Base-by-base conservation (phyloP, 495 filamentous ascomycete genomes). In the Podospora anserina region DNA sequence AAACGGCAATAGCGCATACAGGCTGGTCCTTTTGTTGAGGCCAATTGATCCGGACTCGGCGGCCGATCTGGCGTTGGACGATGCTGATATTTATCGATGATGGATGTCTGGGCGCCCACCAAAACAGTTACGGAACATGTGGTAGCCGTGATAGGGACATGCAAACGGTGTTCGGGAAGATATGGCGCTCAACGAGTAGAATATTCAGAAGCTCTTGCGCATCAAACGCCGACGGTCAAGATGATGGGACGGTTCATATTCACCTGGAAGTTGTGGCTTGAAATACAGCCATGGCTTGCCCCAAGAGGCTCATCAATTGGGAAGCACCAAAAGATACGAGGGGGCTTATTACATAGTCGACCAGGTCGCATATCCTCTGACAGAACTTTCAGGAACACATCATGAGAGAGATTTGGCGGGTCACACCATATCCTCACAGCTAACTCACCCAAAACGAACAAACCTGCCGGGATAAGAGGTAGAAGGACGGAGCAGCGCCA, bases 1-100 rank as follows among this genome's bases (percentile, higher is more conserved):
- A 59, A 98, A 97, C 74, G 96, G 96, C 11, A 98, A 93, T 77
- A 95, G 92, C 57, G 96, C 96, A 1, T 98, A 93, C 78, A 83
- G 96, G 53, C 81, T 99, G 15, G 86, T 97, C 23, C 79, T 99
- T 58, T 90, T 93, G 66, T 80, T 99, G 64, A 96, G 91, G 78
- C 63, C 75, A 4, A 64, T 76, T n/a, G 79, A 79, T 13, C 68
- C 72, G 9, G 81, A 81, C 61, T 60, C 64, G 5, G 69, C 68
- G 7, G 63, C 66, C 20, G 72, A 77, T 16, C 56, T 69, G 19
- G 66, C 68, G 0, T 66, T 80, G 65, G 76, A 75, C 15, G 70
- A 74, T 7, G 61, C 54, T 28, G 68, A 70, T 27, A 26, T 66
- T 27, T 28, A 28, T 5, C 26, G 59, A 18, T 61, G 15, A 49